Base-by-base conservation (phyloP, 345 rosid species). In the Excoecaria agallocha region DNA sequence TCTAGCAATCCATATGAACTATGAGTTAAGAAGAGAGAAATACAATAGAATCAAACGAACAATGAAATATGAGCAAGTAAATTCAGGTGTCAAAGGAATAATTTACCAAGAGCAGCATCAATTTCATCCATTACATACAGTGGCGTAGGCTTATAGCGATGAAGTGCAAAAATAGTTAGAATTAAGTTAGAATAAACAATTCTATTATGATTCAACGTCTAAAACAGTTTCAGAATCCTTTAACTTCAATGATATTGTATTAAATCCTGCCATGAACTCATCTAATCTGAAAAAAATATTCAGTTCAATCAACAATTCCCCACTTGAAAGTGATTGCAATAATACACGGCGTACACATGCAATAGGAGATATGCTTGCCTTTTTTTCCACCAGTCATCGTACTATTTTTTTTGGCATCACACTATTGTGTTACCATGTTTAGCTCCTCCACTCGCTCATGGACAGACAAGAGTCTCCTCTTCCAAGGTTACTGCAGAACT, bases 121-220 rank as follows among this genome's bases (percentile, higher is more conserved):
- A 93, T 95, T 84, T 93, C 99, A 56, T 91, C 99, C 97, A 95
- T 95, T 39, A 93, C 99, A 76, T 95, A 95, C 25, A 95, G 96
- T 0, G 99, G 99, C 1, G 98, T 95, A 37, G 99, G 97, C 88
- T 95, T 95, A 91, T 93, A 95, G 83, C 91, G 99, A 86, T 95
- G 99, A 71, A 95, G 98, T 39, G 98, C 99, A 78, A 95, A 95
- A 69, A 93, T 94, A 69, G 99, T 95, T 97, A 93, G 92, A 75
- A 79, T 66, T 66, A 46, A 2, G 60, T 59, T 10, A 66, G 41
- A 50, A 50, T 20, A 30, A 13, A 2, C 52, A 22, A 17, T 56
- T 56, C 38, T 63, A 74, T 10, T 30, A 69, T 43, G 24, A 52
- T 3, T 22, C 52, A 66, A 13, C 41, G 37, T 38, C 35, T 12